Evolutionary conservation across 352 stramenopile genomes (phyloP).

Genomic region (Globisporangium sylvaticum): DNA sequence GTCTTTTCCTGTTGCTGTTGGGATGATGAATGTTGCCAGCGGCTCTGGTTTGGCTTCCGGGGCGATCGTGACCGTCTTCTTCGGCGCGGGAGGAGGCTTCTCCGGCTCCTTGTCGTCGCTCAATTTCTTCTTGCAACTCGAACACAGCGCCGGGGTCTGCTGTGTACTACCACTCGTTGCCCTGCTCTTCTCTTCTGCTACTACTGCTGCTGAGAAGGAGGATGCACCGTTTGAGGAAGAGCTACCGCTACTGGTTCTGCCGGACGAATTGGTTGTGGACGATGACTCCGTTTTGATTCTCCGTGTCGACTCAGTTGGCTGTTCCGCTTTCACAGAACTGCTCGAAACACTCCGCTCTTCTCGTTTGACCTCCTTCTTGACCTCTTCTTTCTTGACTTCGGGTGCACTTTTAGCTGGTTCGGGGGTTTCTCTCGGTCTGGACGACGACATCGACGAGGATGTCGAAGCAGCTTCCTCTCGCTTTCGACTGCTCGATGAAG

Average conservation of each 20-base stretch:
- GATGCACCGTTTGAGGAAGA: constrained; percentile 19
- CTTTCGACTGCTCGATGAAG: background rate
- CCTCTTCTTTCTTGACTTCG: constrained; percentile 14
- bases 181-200: constrained; percentile 14
- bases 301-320: background rate
- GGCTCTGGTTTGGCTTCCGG: constrained; percentile 7
- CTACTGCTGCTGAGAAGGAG: background rate
- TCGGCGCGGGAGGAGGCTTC: constrained; percentile 18
- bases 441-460: constrained; percentile 1
- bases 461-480: constrained; percentile 1
- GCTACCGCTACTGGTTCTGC: constrained; percentile 19
- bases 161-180: constrained; percentile 1
- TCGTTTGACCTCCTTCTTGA: constrained; percentile 5
- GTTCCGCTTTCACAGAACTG: constrained; percentile 7
- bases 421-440: background rate
- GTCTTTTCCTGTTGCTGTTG: constrained; percentile 35
- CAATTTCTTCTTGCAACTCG: constrained; percentile 62
- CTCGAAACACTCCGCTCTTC: constrained; percentile 7
- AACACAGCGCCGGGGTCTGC: constrained; percentile 28
- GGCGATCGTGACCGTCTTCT: constrained; percentile 24
- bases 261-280: constrained; percentile 18
- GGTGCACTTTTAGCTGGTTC: background rate
- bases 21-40: constrained; percentile 43
- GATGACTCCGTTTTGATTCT: constrained; percentile 8
- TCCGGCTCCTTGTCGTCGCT: constrained; percentile 33